These are phyloP conservation scores for Trypanosoma congolense DNA, from an alignment of 208 protist species.

Conservation along the genomic window DNA sequence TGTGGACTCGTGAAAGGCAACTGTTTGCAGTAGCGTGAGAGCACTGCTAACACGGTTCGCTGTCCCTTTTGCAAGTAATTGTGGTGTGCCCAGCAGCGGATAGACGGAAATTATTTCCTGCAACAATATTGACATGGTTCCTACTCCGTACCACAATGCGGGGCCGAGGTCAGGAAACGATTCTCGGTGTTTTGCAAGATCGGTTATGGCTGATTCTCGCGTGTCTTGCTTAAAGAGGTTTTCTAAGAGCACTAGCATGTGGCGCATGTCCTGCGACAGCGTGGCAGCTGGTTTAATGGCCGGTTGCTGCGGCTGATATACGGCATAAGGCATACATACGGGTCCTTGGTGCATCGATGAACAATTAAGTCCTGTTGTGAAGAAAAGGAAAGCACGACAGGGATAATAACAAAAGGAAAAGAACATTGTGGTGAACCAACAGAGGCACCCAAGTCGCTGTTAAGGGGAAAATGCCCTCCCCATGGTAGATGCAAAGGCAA, in stretches of 20 bases:
- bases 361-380: not conserved
- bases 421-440: too few relatives aligned
- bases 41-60: slow-evolving; percentile 97
- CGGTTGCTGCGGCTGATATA: slow-evolving; percentile 22
- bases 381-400: not conserved
- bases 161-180: slow-evolving; percentile 92
- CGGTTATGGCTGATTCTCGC: slow-evolving; percentile 91
- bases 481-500: too few relatives aligned
- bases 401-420: not conserved
- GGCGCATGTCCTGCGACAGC: slow-evolving; percentile 18
- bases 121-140: slow-evolving; percentile 97
- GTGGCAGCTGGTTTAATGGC: slow-evolving; percentile 16
- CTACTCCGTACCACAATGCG: slow-evolving; percentile 97
- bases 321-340: slow-evolving; percentile 12
- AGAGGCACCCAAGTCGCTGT: too few relatives aligned
- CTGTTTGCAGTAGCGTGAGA: slow-evolving; percentile 98
- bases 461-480: too few relatives aligned
- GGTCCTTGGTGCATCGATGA: slow-evolving; percentile 17
- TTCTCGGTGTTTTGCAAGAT: slow-evolving; percentile 95
- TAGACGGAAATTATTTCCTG: slow-evolving; percentile 99
- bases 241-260: slow-evolving; percentile 43
- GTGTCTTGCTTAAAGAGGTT: slow-evolving; percentile 65
- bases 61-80: slow-evolving; percentile 48
- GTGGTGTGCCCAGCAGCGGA: slow-evolving; percentile 89
- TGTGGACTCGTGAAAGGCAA: slow-evolving; percentile 96